Conservation (phyloP, 768 basidiomycete species). For the Hysterangium stoloniferum region DNA sequence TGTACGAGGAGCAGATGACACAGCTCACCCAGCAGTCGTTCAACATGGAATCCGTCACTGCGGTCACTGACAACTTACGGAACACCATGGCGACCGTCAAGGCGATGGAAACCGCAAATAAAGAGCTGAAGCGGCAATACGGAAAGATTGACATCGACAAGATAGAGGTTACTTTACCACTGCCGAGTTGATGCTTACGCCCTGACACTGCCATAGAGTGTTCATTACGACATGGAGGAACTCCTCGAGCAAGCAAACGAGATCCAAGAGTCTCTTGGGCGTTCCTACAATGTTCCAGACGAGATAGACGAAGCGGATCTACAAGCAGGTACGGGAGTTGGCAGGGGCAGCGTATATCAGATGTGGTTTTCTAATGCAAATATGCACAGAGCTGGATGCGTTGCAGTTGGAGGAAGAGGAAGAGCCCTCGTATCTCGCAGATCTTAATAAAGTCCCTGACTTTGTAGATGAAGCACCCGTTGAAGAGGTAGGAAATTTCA, state of each 20-base stretch:
- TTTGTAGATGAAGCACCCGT: conserved; percentile 86
- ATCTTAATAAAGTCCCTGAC: conserved; percentile 83
- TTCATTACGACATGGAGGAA: conserved; percentile 98
- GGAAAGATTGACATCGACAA: conserved; percentile 97
- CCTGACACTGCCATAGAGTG: conserved; percentile 42
- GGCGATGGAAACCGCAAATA: conserved; percentile 93
- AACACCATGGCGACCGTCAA: conserved; percentile 99
- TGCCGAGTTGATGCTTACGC: conserved; percentile 1
- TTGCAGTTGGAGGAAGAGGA: conserved; percentile 91
- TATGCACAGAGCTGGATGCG: conserved; percentile 77
- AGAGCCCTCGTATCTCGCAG: conserved; percentile 78
- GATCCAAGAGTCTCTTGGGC: conserved; percentile 87
- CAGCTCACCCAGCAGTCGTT: conserved; percentile 93
- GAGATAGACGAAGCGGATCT: conserved; percentile 97
- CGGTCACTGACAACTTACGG: conserved; percentile 94
- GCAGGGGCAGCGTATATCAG: not conserved
- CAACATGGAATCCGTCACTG: conserved; percentile 95
- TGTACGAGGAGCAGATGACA: conserved; percentile 90
- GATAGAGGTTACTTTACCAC: conserved; percentile 65
- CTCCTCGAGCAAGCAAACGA: conserved; percentile 95
- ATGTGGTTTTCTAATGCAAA: no score
- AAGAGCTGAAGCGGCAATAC: conserved; percentile 94
- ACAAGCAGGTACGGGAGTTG: conserved; percentile 68
- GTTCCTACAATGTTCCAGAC: conserved; percentile 95
- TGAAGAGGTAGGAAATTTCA: conserved; percentile 42